phyloP scores from a whole-genome alignment of 768 basidiomycete species.

The Amanita rubescens region DNA sequence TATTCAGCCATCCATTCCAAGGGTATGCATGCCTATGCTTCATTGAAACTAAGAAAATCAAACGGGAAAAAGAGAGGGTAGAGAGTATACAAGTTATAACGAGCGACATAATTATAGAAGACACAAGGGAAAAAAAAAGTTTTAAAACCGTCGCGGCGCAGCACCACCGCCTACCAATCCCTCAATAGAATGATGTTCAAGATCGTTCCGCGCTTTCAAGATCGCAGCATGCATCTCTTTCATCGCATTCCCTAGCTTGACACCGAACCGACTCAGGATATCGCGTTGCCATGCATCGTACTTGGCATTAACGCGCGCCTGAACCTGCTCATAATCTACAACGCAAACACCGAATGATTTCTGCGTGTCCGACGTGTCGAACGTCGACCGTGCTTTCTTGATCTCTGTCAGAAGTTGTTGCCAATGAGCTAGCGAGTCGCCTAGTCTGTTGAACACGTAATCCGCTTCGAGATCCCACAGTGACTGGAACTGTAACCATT shows the following conservation, averaged over 20 bases:
- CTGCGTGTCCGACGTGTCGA: slow-evolving; percentile 93
- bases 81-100: slow-evolving; percentile 1
- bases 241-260: slow-evolving; percentile 91
- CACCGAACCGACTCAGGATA: slow-evolving; percentile 85
- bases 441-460: slow-evolving; percentile 91
- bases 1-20: not conserved
- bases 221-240: slow-evolving; percentile 96
- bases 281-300: slow-evolving; percentile 98
- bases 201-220: slow-evolving; percentile 87
- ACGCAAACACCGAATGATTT: slow-evolving; percentile 90
- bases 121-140: not conserved
- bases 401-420: slow-evolving; percentile 95
- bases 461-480: slow-evolving; percentile 98
- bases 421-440: slow-evolving; percentile 91
- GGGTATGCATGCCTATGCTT: not conserved
- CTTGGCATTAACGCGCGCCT: slow-evolving; percentile 95
- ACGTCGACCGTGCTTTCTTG: slow-evolving; percentile 92
- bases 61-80: not conserved
- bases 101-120: not conserved
- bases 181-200: slow-evolving; percentile 96
- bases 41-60: not conserved
- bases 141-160: slow-evolving; percentile 41
- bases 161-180: slow-evolving; percentile 61
- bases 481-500: slow-evolving; percentile 99
- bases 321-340: slow-evolving; percentile 97